These are phyloP conservation scores for Syncephalastrum racemosum DNA, from an alignment of 371 early-diverging fungal species.

Conservation along the genomic window DNA sequence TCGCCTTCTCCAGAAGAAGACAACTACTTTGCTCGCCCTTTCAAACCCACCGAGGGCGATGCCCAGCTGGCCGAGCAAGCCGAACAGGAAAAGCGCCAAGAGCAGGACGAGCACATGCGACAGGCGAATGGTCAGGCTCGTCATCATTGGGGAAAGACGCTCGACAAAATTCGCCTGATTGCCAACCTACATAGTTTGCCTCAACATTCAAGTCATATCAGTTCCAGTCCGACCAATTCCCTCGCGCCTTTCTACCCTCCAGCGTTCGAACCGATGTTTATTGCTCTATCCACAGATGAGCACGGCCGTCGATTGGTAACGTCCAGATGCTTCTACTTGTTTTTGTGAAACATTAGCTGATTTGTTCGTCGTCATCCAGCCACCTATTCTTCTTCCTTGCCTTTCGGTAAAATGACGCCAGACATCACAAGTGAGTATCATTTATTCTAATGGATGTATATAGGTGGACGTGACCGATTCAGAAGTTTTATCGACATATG, in stretches of 20 bases:
- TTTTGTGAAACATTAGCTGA: conserved; percentile 2
- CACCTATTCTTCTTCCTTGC: conserved; percentile 36
- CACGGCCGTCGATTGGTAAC: conserved; percentile 42
- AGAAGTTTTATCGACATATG: conserved; percentile 32
- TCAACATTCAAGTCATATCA: conserved; percentile 3
- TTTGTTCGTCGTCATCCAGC: conserved; percentile 21
- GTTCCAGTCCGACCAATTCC: conserved; percentile 9
- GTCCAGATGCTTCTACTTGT: background rate
- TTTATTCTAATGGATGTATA: conserved; percentile 1
- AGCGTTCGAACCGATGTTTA: conserved; percentile 43
- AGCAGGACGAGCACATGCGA: background rate
- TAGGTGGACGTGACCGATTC: conserved; percentile 59
- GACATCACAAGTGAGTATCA: background rate
- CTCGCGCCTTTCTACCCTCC: conserved; percentile 47
- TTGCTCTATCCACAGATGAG: conserved; percentile 43
- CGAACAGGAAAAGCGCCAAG: conserved; percentile 4
- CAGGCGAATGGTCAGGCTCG: conserved; percentile 16
- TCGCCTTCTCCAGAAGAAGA: conserved; percentile 17
- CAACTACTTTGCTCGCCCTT: conserved; percentile 39
- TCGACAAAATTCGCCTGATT: conserved; percentile 38
- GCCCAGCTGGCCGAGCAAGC: conserved; percentile 5
- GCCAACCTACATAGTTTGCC: conserved; percentile 20
- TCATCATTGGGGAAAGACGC: conserved; percentile 40
- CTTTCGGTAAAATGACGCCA: background rate
- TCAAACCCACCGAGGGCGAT: conserved; percentile 13